Evolutionary conservation across 2,329 filamentous ascomycete genomes (phyloP).

Genomic region (Ophiocordyceps camponoti-leonardi): DNA sequence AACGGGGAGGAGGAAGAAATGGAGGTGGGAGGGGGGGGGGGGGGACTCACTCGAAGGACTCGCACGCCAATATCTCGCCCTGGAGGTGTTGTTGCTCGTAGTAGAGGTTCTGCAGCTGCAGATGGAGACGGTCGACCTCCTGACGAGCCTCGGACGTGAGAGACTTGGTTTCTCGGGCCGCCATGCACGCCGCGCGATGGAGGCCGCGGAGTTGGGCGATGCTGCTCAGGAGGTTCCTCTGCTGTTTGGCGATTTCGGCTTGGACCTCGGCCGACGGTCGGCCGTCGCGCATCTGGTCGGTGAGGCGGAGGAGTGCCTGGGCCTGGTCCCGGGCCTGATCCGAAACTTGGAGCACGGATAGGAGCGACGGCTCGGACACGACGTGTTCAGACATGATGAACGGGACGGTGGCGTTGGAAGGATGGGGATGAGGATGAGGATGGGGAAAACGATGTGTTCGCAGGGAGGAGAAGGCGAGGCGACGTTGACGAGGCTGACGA

Average conservation of each 20-base stretch:
- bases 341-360: conserved; percentile 55
- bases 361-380: conserved; percentile 32
- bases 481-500: not conserved
- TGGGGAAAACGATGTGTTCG: too few species aligned
- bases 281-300: conserved; percentile 25
- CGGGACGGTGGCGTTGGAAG: too few species aligned
- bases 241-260: conserved; percentile 51
- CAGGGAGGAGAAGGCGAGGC: too few species aligned
- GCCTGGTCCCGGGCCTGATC: conserved; percentile 57
- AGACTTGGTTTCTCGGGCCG: conserved; percentile 71
- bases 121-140: conserved; percentile 78
- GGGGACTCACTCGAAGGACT: conserved; percentile 66
- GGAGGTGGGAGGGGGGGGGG: not conserved
- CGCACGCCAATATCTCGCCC: conserved; percentile 79
- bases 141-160: conserved; percentile 73
- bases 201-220: conserved; percentile 66
- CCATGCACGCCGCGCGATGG: conserved; percentile 66
- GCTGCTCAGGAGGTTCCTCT: conserved; percentile 65
- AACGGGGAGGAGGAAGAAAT: too few species aligned
- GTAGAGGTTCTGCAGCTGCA: conserved; percentile 88
- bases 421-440: too few species aligned
- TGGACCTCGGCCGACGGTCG: conserved; percentile 29
- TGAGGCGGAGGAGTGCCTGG: conserved; percentile 40
- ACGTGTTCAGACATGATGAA: conserved; percentile 21
- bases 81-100: conserved; percentile 88